Conservation (phyloP, 805 yeast genomes). For the Naumovozyma baii region DNA sequence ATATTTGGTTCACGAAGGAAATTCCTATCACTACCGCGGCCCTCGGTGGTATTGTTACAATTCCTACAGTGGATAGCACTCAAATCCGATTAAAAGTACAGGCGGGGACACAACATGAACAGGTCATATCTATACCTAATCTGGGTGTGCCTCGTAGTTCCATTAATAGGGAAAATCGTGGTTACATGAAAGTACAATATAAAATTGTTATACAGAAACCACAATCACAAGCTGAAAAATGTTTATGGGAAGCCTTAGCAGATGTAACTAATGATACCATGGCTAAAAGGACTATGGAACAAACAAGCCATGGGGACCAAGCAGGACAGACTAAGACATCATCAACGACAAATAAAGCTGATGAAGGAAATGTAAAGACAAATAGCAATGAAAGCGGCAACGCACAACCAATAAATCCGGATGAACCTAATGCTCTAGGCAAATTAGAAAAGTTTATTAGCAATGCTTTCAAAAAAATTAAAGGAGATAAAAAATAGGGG, state of each 20-base stretch:
- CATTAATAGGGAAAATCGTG: conserved; percentile 47
- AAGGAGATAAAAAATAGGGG: conserved; percentile 19
- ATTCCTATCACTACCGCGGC: conserved; percentile 95
- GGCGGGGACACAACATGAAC: conserved; percentile 74
- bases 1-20: conserved; percentile 53
- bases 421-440: conserved; percentile 32
- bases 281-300: conserved; percentile 51
- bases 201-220: conserved; percentile 68
- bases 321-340: conserved; percentile 1
- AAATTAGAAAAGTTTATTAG: conserved; percentile 51
- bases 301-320: conserved; percentile 6
- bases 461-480: conserved; percentile 45
- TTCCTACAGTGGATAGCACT: conserved; percentile 85
- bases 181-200: conserved; percentile 69
- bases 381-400: conserved; percentile 1
- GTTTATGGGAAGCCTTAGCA: conserved; percentile 87
- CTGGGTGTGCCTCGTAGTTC: conserved; percentile 68
- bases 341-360: not conserved
- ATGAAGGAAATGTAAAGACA: not conserved
- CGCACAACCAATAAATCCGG: conserved; percentile 10
- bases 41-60: conserved; percentile 78
- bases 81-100: conserved; percentile 70
- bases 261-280: conserved; percentile 73
- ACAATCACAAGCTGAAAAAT: conserved; percentile 72
- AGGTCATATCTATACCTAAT: conserved; percentile 64